Percentiles rank a stretch among this genome's conserved stretches.
Conservation (phyloP, 2,329 filamentous ascomycete species). For the Microdochium nivale region DNA sequence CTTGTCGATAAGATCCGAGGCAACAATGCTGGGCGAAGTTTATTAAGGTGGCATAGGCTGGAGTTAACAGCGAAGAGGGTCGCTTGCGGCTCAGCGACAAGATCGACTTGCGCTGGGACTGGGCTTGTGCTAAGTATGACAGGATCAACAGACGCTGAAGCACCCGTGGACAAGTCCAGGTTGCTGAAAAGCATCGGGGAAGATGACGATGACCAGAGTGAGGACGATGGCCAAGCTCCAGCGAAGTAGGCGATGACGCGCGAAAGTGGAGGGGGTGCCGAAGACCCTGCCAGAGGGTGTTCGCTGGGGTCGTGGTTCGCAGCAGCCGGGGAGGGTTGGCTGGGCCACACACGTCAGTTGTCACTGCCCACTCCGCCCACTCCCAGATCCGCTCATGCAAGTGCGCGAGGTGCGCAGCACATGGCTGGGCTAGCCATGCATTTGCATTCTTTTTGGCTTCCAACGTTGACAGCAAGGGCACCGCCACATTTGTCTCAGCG, state of each 20-base stretch:
- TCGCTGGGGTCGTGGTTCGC: not conserved
- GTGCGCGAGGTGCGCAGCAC: not conserved
- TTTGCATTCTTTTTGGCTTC: too few relatives aligned
- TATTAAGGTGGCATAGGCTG: not conserved
- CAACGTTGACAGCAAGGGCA: too few relatives aligned
- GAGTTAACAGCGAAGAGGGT: not conserved
- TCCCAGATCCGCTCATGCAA: not conserved
- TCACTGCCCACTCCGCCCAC: too few relatives aligned
- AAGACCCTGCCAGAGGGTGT: not conserved
- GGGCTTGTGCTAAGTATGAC: not conserved
- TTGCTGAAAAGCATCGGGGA: not conserved
- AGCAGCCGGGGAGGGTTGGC: not conserved
- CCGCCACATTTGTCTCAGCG: too few relatives aligned
- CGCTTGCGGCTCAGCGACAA: not conserved
- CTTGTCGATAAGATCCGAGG: not conserved
- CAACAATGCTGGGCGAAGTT: not conserved
- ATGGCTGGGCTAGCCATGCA: constrained; percentile 6
- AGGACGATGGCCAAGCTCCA: not conserved
- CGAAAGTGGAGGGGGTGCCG: not conserved
- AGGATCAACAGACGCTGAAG: not conserved
- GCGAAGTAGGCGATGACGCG: not conserved
- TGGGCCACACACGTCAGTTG: too few relatives aligned
- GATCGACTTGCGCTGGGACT: not conserved
- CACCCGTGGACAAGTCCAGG: not conserved
- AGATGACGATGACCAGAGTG: not conserved